Percentiles rank a stretch among this genome's conserved stretches.
Conservation (phyloP, 345 rosid species). For the Dipteronia sinensis region DNA sequence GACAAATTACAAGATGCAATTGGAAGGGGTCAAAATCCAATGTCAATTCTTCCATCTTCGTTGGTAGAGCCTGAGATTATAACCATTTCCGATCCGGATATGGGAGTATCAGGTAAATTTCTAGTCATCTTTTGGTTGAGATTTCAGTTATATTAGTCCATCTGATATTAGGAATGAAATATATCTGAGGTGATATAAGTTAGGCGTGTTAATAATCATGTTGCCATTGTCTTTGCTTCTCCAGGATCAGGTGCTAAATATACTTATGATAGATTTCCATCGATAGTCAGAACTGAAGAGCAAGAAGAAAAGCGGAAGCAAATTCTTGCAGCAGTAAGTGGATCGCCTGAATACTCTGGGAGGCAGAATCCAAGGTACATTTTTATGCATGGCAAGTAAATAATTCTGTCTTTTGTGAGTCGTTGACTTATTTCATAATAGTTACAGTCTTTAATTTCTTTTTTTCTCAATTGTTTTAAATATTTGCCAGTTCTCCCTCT, state of each 20-base stretch:
- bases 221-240: conserved; percentile 30
- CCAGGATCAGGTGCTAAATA: conserved; percentile 84
- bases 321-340: conserved; percentile 86
- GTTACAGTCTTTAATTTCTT: conserved; percentile 4
- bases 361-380: conserved; percentile 74
- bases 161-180: neutral
- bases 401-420: conserved; percentile 20
- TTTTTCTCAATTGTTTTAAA: conserved; percentile 15
- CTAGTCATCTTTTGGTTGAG: conserved; percentile 23
- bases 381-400: conserved; percentile 18
- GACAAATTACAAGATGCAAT: conserved; percentile 96
- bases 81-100: conserved; percentile 86
- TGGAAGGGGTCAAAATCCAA: conserved; percentile 94
- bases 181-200: neutral
- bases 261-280: conserved; percentile 95
- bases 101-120: conserved; percentile 64
- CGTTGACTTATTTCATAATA: neutral
- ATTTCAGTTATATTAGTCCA: neutral
- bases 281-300: conserved; percentile 83
- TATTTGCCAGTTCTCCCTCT: conserved; percentile 68
- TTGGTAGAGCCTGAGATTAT: conserved; percentile 76
- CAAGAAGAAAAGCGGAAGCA: conserved; percentile 94
- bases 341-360: conserved; percentile 81
- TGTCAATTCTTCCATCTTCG: conserved; percentile 70
- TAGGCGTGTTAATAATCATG: conserved; percentile 3